Conservation (phyloP, 305 asterid species). For the Fraxinus greggii region DNA sequence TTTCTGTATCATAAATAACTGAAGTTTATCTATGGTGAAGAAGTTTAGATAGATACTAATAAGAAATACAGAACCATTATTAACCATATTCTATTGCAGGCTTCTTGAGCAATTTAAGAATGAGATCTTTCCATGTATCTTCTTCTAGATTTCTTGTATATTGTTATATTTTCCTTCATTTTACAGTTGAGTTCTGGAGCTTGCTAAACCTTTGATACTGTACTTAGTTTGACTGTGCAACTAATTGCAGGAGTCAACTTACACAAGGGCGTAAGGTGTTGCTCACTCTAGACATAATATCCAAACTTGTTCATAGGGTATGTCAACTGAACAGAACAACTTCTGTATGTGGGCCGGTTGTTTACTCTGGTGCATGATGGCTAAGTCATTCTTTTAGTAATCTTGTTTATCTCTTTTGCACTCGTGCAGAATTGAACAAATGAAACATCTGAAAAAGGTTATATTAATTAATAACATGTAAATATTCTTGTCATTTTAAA, state of each 20-base stretch:
- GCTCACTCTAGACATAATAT: constrained; percentile 79
- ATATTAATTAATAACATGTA: not conserved
- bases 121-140: not conserved
- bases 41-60: not conserved
- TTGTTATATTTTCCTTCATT: constrained; percentile 1
- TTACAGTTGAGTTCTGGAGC: constrained; percentile 19
- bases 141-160: constrained; percentile 7
- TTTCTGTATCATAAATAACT: not conserved
- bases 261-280: constrained; percentile 97
- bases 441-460: not conserved
- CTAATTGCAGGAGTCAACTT: constrained; percentile 72
- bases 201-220: constrained; percentile 14
- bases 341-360: not conserved
- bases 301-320: constrained; percentile 78
- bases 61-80: not conserved
- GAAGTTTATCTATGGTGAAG: not conserved
- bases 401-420: not conserved
- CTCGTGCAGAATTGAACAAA: not conserved
- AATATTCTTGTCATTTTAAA: not conserved
- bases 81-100: not conserved
- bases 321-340: constrained; percentile 27
- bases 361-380: constrained; percentile 8
- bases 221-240: constrained; percentile 24
- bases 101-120: not conserved
- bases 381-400: not conserved